These are phyloP conservation scores for Alternaria solani DNA, from an alignment of 2,329 filamentous ascomycete species.

Conservation along the genomic window DNA sequence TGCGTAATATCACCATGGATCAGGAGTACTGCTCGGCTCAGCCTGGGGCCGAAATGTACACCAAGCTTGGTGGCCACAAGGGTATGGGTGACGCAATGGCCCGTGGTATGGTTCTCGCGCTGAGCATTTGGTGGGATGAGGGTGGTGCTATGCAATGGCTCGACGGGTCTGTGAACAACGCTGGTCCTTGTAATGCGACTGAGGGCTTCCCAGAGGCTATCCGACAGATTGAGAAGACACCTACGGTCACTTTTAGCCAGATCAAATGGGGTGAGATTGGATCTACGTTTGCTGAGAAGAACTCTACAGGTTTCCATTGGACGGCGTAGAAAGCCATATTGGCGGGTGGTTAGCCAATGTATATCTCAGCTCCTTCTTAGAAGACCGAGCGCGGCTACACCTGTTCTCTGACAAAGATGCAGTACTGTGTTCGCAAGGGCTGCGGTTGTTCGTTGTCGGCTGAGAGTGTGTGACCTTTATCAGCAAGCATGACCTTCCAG, in stretches of 20 bases:
- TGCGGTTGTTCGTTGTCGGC: background rate
- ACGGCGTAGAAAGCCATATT: conserved; percentile 20
- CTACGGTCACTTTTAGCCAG: conserved; percentile 64
- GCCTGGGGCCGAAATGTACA: conserved; percentile 39
- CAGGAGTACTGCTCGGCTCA: conserved; percentile 42
- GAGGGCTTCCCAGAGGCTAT: conserved; percentile 63
- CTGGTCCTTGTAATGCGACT: conserved; percentile 64
- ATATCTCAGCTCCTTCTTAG: background rate
- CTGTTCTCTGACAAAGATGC: background rate
- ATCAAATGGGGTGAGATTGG: conserved; percentile 69
- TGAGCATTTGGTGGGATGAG: conserved; percentile 66
- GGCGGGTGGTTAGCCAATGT: background rate
- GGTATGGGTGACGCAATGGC: conserved; percentile 58
- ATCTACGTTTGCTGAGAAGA: conserved; percentile 55
- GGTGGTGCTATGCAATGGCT: conserved; percentile 66
- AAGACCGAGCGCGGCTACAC: background rate
- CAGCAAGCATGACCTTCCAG: background rate
- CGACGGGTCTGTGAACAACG: conserved; percentile 53
- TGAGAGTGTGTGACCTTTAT: background rate
- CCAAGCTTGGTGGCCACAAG: conserved; percentile 53
- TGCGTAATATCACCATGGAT: conserved; percentile 45
- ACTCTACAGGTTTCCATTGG: conserved; percentile 20
- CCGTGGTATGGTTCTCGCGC: conserved; percentile 62
- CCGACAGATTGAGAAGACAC: conserved; percentile 56
- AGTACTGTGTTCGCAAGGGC: background rate